Evolutionary conservation across 2,329 filamentous ascomycete genomes (phyloP).

Genomic region (Cordyceps farinosa): DNA sequence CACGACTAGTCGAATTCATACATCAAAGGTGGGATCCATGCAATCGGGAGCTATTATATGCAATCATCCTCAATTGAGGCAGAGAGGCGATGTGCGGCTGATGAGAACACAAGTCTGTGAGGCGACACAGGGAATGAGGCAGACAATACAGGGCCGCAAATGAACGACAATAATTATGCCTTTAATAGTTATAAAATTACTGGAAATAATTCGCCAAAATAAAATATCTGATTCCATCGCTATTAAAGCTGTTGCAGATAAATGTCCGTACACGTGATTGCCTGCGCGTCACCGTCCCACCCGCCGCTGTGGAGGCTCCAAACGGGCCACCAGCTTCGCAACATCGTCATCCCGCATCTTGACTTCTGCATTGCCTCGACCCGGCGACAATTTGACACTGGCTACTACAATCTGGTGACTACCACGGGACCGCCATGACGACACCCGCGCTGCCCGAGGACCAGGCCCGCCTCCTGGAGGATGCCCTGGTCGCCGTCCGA

Average conservation of each 20-base stretch:
- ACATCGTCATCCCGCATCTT: neutral
- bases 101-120: neutral
- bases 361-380: neutral
- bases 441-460: constrained; percentile 67
- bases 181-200: neutral
- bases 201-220: neutral
- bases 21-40: too few species aligned
- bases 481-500: constrained; percentile 92
- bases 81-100: neutral
- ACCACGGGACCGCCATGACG: constrained; percentile 34
- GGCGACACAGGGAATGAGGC: neutral
- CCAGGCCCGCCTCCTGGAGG: constrained; percentile 90
- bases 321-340: constrained; percentile 7
- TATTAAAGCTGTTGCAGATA: neutral
- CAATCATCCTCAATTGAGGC: neutral
- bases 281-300: constrained; percentile 7
- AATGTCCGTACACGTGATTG: neutral
- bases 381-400: neutral
- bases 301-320: constrained; percentile 5
- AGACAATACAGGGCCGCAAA: neutral
- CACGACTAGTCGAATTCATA: too few species aligned
- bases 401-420: constrained; percentile 37
- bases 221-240: neutral
- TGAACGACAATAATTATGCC: neutral
- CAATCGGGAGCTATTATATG: neutral